Evolutionary conservation across 2,329 filamentous ascomycete genomes (phyloP), one percentile per base, ranked within the genome.

Genomic region (Aureobasidium sp.): DNA sequence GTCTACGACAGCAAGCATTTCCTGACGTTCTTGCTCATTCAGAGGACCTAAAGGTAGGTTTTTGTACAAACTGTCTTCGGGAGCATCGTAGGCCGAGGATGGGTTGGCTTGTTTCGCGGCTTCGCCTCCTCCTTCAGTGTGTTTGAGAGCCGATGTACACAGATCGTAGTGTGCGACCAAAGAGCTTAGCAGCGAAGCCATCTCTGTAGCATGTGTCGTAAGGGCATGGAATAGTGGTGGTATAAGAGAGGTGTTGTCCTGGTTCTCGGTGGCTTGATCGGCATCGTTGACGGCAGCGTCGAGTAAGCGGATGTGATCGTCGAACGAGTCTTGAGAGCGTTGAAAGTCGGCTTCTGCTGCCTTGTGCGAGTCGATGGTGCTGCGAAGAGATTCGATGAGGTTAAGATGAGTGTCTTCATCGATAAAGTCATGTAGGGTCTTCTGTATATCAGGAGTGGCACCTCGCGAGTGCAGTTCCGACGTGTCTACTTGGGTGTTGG

Each of bases 161-260:
- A 95, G 84, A 72, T 97, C 93, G 70, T 96, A 96, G 74, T 97
- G 93, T 27, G 82, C 84, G 8, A 90, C 91, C 4, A 97, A 78
- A 0, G 88, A 90, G 60, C 90, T 83, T 1, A 97, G 82, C 5
- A 90, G 81, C 61, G 86, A 81, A 5, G 92, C 93, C 85, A 95
- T 93, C 67, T 86, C 84, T 64, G 89, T 85, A 0, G 92, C 92
- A 66, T 93, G 85, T 15, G 79, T 79, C 64, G 92, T 85, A 37
- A 95, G 79, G 2, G 72, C 69, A 57, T 74, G 74, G 64, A 81
- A 80, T 40, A 80, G 69, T 10, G 69, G 67, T 0, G 78, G 75
- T 46, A 82, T 75, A 0, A 74, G 75, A 6, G 74, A 67, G 59
- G 67, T 57, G 40, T 61, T 57, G 60, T 66, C 60, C 40, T 61